Evolutionary conservation across 2,329 filamentous ascomycete genomes (phyloP).

Genomic region (Aspergillus sp.): DNA sequence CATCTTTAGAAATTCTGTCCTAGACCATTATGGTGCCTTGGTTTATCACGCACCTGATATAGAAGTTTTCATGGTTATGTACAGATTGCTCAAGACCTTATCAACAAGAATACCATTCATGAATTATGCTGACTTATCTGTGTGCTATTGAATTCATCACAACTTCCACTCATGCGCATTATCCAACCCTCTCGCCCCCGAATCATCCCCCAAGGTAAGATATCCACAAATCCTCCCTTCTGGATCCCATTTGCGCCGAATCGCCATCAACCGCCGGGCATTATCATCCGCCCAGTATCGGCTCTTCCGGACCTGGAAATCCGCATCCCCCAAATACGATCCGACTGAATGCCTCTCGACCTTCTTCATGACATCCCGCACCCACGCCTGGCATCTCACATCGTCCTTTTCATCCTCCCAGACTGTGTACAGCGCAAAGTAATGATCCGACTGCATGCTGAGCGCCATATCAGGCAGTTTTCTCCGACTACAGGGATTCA

Average conservation of each 20-base stretch:
- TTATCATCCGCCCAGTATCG: constrained; percentile 47
- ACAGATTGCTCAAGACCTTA: too few relatives aligned
- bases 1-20: too few relatives aligned
- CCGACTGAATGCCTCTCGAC: constrained; percentile 42
- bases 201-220: too few relatives aligned
- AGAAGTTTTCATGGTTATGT: too few relatives aligned
- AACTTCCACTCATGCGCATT: too few relatives aligned
- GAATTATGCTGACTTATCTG: too few relatives aligned
- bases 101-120: too few relatives aligned
- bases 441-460: constrained; percentile 53
- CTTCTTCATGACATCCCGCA: constrained; percentile 34
- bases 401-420: constrained; percentile 48
- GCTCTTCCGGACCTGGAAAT: constrained; percentile 46
- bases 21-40: too few relatives aligned
- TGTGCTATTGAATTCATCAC: too few relatives aligned
- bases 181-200: too few relatives aligned
- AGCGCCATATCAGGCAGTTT: constrained; percentile 49
- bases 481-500: constrained; percentile 45
- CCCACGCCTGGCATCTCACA: constrained; percentile 40
- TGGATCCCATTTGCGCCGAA: constrained; percentile 26
- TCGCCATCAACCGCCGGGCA: constrained; percentile 37
- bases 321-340: constrained; percentile 52
- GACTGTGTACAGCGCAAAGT: constrained; percentile 50
- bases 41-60: too few relatives aligned
- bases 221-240: background rate